These are phyloP conservation scores for Trichoderma sp. DNA, from an alignment of 2,329 filamentous ascomycete species.

Conservation along the genomic window DNA sequence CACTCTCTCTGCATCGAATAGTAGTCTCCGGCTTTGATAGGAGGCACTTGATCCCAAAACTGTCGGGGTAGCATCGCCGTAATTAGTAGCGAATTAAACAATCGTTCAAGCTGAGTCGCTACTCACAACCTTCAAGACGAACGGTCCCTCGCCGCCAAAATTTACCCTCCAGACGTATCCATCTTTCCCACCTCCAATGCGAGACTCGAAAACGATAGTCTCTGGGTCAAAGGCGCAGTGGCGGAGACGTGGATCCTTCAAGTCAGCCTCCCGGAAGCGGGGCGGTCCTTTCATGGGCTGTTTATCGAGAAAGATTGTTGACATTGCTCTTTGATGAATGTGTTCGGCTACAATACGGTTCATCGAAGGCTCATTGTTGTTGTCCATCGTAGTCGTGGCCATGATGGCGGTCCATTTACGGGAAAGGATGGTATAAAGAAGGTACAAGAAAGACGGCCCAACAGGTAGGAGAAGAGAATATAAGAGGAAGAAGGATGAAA, in stretches of 20 bases:
- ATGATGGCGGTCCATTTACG: neutral
- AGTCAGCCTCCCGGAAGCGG: slow-evolving; percentile 1
- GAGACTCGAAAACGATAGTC: slow-evolving; percentile 7
- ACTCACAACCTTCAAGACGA: slow-evolving; percentile 26
- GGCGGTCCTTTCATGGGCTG: neutral
- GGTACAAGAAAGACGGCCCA: neutral
- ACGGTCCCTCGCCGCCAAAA: slow-evolving; percentile 18
- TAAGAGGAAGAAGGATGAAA: neutral
- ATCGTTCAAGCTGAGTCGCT: neutral
- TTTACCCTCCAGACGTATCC: slow-evolving; percentile 28
- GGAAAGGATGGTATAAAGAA: neutral
- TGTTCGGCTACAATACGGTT: slow-evolving; percentile 2
- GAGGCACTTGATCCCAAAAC: slow-evolving; percentile 25
- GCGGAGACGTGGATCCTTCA: slow-evolving; percentile 16
- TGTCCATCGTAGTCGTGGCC: neutral
- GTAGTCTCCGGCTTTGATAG: slow-evolving; percentile 1
- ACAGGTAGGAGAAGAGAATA: neutral
- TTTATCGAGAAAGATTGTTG: neutral
- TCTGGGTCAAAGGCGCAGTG: slow-evolving; percentile 14
- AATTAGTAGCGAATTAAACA: neutral
- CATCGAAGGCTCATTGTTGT: neutral
- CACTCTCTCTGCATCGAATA: slow-evolving; percentile 29
- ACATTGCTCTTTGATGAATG: neutral
- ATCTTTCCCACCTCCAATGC: slow-evolving; percentile 23
- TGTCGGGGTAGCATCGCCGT: neutral